Conservation (phyloP, 2,329 filamentous ascomycete species). For the Apiospora arundinis region DNA sequence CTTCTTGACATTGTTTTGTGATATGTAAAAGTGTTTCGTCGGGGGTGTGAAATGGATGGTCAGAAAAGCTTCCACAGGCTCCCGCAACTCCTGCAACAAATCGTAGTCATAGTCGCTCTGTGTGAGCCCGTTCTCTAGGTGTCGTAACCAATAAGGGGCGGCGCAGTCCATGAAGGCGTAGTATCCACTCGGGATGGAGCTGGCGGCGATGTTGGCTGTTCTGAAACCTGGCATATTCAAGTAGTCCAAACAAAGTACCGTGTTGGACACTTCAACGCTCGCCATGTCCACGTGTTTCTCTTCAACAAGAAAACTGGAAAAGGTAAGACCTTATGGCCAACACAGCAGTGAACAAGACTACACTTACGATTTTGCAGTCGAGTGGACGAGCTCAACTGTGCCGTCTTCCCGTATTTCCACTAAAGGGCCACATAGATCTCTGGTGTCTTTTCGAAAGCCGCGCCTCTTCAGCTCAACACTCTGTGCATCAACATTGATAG, state of each 20-base stretch:
- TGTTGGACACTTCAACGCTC: neutral
- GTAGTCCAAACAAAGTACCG: neutral
- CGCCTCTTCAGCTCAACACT: neutral
- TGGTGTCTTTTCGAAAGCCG: neutral
- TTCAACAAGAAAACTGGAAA: neutral
- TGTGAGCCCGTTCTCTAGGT: neutral
- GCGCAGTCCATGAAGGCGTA: neutral
- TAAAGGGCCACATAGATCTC: neutral
- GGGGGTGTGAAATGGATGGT: neutral
- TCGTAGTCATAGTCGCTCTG: neutral
- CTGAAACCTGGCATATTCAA: neutral
- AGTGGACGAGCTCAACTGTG: neutral
- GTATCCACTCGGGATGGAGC: neutral
- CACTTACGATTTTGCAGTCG: neutral
- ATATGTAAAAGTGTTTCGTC: neutral
- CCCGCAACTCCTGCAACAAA: neutral
- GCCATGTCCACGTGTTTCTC: neutral
- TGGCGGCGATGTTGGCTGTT: neutral
- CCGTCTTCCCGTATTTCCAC: neutral
- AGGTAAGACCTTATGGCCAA: neutral
- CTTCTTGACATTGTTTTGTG: neutral
- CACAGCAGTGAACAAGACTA: neutral
- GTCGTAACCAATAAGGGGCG: neutral
- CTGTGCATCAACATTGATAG: neutral
- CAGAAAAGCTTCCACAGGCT: neutral